Conservation (phyloP, 2,329 filamentous ascomycete species). For the Colletotrichum sidae region DNA sequence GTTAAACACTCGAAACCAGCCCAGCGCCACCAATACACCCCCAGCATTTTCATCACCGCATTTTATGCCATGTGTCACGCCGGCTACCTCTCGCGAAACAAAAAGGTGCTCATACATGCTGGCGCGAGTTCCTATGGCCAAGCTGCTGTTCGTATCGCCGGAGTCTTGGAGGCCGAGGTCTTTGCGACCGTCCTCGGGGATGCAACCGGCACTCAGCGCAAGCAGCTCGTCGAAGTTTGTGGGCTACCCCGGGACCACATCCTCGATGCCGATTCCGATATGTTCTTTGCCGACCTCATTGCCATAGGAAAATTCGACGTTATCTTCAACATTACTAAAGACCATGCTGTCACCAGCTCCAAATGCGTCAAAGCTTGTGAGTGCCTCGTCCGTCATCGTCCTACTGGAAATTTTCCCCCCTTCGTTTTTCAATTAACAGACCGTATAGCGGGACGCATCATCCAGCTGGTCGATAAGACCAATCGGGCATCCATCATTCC, state of each 20-base stretch:
- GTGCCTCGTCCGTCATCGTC: conserved; percentile 39
- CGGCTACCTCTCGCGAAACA: conserved; percentile 42
- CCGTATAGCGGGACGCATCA: conserved; percentile 46
- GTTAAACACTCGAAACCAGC: conserved; percentile 42
- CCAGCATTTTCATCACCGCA: conserved; percentile 55
- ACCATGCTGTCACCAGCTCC: conserved; percentile 46
- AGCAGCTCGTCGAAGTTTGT: conserved; percentile 46
- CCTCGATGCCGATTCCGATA: conserved; percentile 49
- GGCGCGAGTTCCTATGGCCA: conserved; percentile 57
- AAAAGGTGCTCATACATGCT: conserved; percentile 56
- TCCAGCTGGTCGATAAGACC: conserved; percentile 46
- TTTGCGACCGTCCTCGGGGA: conserved; percentile 54
- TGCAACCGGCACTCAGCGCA: conserved; percentile 48
- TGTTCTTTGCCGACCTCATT: conserved; percentile 47
- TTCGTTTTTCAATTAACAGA: conserved; percentile 27
- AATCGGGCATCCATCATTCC: conserved; percentile 34
- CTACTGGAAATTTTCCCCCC: background rate
- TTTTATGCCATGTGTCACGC: conserved; percentile 53
- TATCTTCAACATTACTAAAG: conserved; percentile 56
- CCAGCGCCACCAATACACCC: conserved; percentile 38
- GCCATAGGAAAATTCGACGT: conserved; percentile 43
- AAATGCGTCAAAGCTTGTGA: conserved; percentile 51
- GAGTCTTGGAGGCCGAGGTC: conserved; percentile 51
- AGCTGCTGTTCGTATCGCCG: conserved; percentile 56
- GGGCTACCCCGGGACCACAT: conserved; percentile 52